These are phyloP conservation scores for Albifimbria verrucaria DNA, from an alignment of 2,329 filamentous ascomycete species.

Conservation along the genomic window DNA sequence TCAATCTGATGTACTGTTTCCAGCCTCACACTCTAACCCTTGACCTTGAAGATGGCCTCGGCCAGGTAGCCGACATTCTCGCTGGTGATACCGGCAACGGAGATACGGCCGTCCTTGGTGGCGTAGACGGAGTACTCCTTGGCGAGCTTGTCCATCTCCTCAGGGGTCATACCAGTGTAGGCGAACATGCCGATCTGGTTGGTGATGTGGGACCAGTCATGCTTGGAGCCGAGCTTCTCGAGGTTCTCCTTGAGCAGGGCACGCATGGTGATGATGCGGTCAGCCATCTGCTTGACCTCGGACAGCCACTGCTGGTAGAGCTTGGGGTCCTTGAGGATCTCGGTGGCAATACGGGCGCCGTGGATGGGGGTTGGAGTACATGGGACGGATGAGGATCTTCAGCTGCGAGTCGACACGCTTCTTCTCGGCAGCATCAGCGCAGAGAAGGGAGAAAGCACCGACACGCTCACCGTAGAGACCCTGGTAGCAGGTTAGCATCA, in stretches of 20 bases:
- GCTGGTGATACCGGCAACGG: conserved; percentile 77
- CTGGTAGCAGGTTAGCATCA: conserved; percentile 33
- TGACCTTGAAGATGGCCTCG: conserved; percentile 81
- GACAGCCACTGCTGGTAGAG: conserved; percentile 92
- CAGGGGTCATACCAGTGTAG: conserved; percentile 86
- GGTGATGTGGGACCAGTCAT: conserved; percentile 99
- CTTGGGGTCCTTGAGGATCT: conserved; percentile 81
- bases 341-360: conserved; percentile 88
- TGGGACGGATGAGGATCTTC: conserved; percentile 94
- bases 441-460: conserved; percentile 92
- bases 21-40: conserved; percentile 58
- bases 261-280: conserved; percentile 98
- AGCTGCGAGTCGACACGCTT: conserved; percentile 95
- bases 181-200: conserved; percentile 99
- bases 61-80: conserved; percentile 78
- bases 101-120: conserved; percentile 87
- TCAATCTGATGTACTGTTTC: no score
- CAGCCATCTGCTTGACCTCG: conserved; percentile 98
- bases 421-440: conserved; percentile 82
- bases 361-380: conserved; percentile 99
- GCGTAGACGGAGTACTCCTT: conserved; percentile 98
- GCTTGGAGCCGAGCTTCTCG: conserved; percentile 89
- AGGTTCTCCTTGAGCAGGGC: conserved; percentile 91
- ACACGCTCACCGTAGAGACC: conserved; percentile 98
- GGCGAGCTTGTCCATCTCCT: conserved; percentile 88